These are phyloP conservation scores for Penicillium tannophilum DNA, from an alignment of 495 filamentous ascomycete genomes.

Conservation along the genomic window DNA sequence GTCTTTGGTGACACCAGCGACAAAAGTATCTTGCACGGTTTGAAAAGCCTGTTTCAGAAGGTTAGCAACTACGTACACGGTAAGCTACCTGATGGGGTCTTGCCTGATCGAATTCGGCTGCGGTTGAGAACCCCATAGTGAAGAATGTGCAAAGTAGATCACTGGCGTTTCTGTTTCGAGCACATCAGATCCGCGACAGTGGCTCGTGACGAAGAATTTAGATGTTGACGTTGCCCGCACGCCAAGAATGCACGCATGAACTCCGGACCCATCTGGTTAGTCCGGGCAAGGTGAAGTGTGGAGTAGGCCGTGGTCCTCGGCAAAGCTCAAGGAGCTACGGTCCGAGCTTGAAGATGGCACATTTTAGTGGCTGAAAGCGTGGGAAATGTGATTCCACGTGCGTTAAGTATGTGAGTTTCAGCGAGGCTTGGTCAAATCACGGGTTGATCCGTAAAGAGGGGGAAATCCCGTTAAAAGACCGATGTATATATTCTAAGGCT, in stretches of 20 bases:
- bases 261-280: background rate
- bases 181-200: background rate
- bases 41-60: slow-evolving; percentile 23
- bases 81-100: background rate
- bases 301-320: slow-evolving; percentile 2
- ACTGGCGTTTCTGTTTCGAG: background rate
- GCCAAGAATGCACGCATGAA: background rate
- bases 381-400: background rate
- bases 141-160: background rate
- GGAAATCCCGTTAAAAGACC: background rate
- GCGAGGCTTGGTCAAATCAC: background rate
- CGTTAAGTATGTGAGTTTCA: too few relatives aligned
- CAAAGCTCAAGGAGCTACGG: background rate
- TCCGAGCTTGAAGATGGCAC: slow-evolving; percentile 1
- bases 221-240: background rate
- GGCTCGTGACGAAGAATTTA: background rate
- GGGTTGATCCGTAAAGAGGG: background rate
- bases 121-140: slow-evolving; percentile 24
- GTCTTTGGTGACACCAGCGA: slow-evolving; percentile 36
- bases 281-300: background rate
- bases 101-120: slow-evolving; percentile 24
- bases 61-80: background rate
- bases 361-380: background rate
- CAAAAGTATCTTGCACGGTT: slow-evolving; percentile 33
- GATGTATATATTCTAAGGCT: too few relatives aligned